Evolutionary conservation across 2,329 filamentous ascomycete genomes (phyloP), one percentile per base, ranked within the genome.

Genomic region (Trichophaea hybrida): DNA sequence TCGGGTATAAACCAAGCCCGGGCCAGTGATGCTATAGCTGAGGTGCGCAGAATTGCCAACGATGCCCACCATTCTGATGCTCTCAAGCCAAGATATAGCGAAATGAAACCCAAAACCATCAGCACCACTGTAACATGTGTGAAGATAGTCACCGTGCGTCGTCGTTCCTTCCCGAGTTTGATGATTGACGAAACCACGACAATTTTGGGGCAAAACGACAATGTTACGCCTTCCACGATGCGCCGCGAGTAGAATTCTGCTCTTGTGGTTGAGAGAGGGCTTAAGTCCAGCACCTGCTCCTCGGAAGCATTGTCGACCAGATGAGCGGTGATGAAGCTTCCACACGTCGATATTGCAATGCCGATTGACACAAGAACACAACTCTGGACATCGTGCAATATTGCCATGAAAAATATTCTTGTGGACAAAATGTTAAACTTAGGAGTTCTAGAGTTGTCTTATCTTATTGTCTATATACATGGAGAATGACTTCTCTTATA

Each of bases 31-130:
- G 60, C 38, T 8, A 57, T 38, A 1, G 57, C 60, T 12, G 57
- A 55, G n/a, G 33, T 55, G 7, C 13, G 38, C 2, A 64, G 43
- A 38, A 62, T 58, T 12, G 54, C 35, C 15, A 64, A 40, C 2
- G 62, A 55, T 10, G 53, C 52, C 57, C 60, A 62, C 62, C 60
- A 62, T 2, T 43, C 13, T 1, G 62, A 62, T 32, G 57, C 37
- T 4, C 62, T 53, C 2, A 64, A 35, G 8, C 60, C 57, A 1
- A 64, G 33, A 44, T 62, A 64, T 3, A 64, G 54, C 6, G 35
- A 37, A 8, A 57, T 37, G 33, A 58, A 62, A 6, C 55, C 62
- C 34, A 60, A 8, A 0, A 56, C 51, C 60, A 64, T 64, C 2
- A 60, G 5, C 6, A 4, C 52, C 4, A 62, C 59, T 24, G 49